These are phyloP conservation scores for Aspergillus flavus DNA, from an alignment of 2,329 filamentous ascomycete genomes.

Conservation along the genomic window DNA sequence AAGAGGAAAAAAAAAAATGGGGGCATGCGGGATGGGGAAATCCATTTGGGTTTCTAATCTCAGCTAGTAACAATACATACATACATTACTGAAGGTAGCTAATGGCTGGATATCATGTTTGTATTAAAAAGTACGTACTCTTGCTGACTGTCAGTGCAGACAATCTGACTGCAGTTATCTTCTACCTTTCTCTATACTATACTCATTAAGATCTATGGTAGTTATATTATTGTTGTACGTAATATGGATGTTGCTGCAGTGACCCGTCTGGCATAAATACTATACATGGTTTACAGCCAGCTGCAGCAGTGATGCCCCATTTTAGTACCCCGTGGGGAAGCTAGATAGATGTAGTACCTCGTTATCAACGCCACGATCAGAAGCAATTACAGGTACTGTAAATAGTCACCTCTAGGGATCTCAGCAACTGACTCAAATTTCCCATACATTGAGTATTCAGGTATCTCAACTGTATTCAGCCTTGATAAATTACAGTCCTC, in stretches of 20 bases:
- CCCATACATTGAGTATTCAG: neutral
- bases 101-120: neutral
- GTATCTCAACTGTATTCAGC: neutral
- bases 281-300: neutral
- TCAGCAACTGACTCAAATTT: neutral
- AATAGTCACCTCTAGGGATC: neutral
- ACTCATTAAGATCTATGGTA: neutral
- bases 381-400: neutral
- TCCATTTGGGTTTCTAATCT: neutral
- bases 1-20: neutral
- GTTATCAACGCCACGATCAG: neutral
- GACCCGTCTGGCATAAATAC: no score
- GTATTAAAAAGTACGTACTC: neutral
- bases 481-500: neutral
- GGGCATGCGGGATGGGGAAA: neutral
- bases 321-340: neutral
- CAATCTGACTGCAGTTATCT: no score
- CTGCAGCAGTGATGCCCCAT: neutral
- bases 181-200: neutral
- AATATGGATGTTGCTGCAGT: neutral
- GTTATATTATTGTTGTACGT: neutral
- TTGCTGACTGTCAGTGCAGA: neutral
- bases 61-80: neutral
- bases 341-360: neutral
- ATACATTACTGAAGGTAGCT: neutral